Conservation (phyloP, 768 basidiomycete species). For the Suillus cothurnatus region DNA sequence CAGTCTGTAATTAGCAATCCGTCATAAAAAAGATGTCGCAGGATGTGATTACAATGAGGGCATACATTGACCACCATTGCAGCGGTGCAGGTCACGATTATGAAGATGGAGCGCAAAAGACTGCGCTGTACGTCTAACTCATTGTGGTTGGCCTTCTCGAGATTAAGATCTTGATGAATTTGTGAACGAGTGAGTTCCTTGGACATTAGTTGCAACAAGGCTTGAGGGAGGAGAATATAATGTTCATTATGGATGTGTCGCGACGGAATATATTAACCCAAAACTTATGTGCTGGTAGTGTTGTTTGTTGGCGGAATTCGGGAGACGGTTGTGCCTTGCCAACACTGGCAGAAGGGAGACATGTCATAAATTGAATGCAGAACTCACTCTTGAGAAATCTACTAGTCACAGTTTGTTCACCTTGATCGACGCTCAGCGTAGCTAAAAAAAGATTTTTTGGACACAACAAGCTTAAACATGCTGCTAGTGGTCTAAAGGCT, state of each 20-base stretch:
- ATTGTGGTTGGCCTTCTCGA: conserved; percentile 11
- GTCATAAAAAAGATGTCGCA: neutral
- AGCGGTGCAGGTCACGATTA: conserved; percentile 41
- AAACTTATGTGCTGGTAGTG: too few species aligned
- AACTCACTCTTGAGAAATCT: too few species aligned
- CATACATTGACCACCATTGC: conserved; percentile 41
- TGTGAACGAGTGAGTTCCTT: conserved; percentile 18
- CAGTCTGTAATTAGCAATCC: conserved; percentile 20
- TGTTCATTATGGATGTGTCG: neutral
- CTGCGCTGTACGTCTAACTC: conserved; percentile 17
- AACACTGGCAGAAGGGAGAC: too few species aligned
- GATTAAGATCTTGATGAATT: neutral
- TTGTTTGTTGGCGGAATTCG: too few species aligned
- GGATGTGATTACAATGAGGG: neutral
- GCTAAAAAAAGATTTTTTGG: too few species aligned
- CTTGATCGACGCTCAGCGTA: too few species aligned
- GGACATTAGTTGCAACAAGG: neutral
- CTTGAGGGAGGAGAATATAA: neutral
- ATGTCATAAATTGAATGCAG: too few species aligned
- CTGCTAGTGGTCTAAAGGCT: too few species aligned
- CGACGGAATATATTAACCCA: neutral
- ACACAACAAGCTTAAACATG: too few species aligned
- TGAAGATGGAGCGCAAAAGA: conserved; percentile 25
- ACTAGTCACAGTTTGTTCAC: too few species aligned
- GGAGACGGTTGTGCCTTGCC: too few species aligned